Conservation (phyloP, 2,329 filamentous ascomycete species). For the Pyricularia sp. region DNA sequence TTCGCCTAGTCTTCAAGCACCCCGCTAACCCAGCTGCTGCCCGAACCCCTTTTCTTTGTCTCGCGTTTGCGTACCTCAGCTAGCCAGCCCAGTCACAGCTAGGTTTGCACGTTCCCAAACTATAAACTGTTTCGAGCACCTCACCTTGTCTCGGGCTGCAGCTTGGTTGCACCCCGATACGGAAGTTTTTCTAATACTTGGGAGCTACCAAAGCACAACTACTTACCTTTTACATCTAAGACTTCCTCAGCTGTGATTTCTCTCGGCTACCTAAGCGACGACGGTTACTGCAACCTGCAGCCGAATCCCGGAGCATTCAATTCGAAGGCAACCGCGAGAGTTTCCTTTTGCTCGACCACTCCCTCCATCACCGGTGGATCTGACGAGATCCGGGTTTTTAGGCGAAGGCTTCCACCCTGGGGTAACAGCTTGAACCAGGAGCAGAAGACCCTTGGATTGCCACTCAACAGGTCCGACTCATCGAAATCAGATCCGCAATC, state of each 20-base stretch:
- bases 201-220: not conserved
- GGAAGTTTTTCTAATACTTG: not conserved
- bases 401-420: not conserved
- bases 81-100: not conserved
- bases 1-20: not conserved
- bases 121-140: not conserved
- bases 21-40: not conserved
- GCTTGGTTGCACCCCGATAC: not conserved
- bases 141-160: not conserved
- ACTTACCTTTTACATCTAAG: not conserved
- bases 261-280: not conserved
- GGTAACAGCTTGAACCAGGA: not conserved
- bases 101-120: not conserved
- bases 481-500: not conserved
- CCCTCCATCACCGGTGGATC: not conserved
- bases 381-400: not conserved
- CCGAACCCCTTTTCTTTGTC: not conserved
- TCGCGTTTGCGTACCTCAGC: not conserved
- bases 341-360: not conserved
- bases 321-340: not conserved
- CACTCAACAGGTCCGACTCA: not conserved
- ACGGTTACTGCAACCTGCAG: not conserved
- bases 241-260: not conserved
- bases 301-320: not conserved
- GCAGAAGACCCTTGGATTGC: not conserved